Evolutionary conservation across 2,329 filamentous ascomycete genomes (phyloP).

Genomic region (Cyclaneusma minus): DNA sequence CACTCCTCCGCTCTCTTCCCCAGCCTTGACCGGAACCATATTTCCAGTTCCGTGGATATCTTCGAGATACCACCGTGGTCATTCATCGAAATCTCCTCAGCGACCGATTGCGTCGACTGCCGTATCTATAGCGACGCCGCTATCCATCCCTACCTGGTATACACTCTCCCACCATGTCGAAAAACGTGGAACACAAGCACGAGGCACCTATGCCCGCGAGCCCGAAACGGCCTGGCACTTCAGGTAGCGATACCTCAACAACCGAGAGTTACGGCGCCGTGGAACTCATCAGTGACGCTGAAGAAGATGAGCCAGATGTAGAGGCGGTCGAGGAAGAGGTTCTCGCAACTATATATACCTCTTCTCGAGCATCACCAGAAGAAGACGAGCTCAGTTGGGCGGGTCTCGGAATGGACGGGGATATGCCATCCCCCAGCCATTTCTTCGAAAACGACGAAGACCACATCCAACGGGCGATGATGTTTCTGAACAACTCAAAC

Average conservation of each 20-base stretch:
- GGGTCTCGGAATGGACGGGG: constrained; percentile 30
- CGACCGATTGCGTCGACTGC: too few species aligned
- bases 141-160: too few species aligned
- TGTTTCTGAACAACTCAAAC: constrained; percentile 3
- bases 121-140: too few species aligned
- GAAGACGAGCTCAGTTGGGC: constrained; percentile 37
- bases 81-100: too few species aligned
- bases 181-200: constrained; percentile 35
- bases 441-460: constrained; percentile 20
- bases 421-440: constrained; percentile 7
- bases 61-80: too few species aligned
- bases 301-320: constrained; percentile 67
- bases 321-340: constrained; percentile 56
- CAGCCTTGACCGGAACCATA: constrained; percentile 3
- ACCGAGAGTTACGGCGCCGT: constrained; percentile 63
- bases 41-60: too few species aligned
- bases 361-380: constrained; percentile 16
- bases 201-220: constrained; percentile 19
- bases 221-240: constrained; percentile 16
- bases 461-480: constrained; percentile 8
- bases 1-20: constrained; percentile 3
- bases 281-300: constrained; percentile 65
- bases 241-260: constrained; percentile 35
- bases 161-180: constrained; percentile 17
- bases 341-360: constrained; percentile 13